Evolutionary conservation across 352 stramenopile species (phyloP).

Genomic region (Phytophthora syringae): DNA sequence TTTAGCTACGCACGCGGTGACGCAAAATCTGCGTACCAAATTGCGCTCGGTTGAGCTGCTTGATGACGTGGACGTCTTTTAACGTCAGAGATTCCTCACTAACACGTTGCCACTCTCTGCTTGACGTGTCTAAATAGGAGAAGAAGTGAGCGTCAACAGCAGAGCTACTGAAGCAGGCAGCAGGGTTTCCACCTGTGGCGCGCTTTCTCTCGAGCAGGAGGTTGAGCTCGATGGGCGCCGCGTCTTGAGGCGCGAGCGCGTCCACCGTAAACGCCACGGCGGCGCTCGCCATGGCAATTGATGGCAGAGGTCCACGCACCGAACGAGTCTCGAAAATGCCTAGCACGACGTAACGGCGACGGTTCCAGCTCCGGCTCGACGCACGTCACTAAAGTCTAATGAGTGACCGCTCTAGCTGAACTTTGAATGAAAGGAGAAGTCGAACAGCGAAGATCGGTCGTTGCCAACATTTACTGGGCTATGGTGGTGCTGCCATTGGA

Average conservation of each 20-base stretch:
- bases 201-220: conserved; percentile 26
- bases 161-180: no score
- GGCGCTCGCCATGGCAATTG: conserved; percentile 28
- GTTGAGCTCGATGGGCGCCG: conserved; percentile 5
- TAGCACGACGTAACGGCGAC: conserved; percentile 20
- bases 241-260: conserved; percentile 9
- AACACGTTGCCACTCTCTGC: conserved; percentile 23
- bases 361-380: conserved; percentile 17
- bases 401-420: not conserved
- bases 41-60: conserved; percentile 25
- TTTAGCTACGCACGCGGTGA: not conserved
- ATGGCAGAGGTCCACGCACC: not conserved
- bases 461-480: no score
- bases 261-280: conserved; percentile 32
- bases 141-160: not conserved
- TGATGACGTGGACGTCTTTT: conserved; percentile 27
- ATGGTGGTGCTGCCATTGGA: no score
- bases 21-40: conserved; percentile 23
- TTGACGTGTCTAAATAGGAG: conserved; percentile 4
- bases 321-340: conserved; percentile 9
- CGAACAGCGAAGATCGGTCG: no score
- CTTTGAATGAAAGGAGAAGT: no score
- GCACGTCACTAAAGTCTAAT: conserved; percentile 1
- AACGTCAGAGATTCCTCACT: conserved; percentile 17
- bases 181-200: conserved; percentile 11